Conservation (phyloP, 2,329 filamentous ascomycete genomes). For the Alternaria burnsii region DNA sequence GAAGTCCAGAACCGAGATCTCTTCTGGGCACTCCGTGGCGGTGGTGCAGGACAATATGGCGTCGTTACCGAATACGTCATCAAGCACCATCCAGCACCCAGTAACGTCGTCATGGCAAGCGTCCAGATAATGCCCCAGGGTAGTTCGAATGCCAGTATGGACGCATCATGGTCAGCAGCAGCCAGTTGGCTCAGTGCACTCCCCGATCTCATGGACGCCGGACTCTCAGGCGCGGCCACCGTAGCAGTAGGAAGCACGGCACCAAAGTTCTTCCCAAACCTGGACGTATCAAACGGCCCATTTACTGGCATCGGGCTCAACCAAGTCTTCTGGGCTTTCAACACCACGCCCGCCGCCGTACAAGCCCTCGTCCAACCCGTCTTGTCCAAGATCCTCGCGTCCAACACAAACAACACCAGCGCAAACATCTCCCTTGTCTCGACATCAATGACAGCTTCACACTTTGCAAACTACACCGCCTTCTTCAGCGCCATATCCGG, state of each 20-base stretch:
- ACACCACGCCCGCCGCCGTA: conserved; percentile 25
- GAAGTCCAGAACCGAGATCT: conserved; percentile 20
- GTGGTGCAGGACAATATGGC: conserved; percentile 25
- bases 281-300: not conserved
- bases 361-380: conserved; percentile 21
- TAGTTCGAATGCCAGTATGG: not conserved
- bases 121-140: conserved; percentile 7
- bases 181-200: not conserved
- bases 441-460: not conserved
- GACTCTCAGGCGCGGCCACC: not conserved
- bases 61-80: conserved; percentile 14
- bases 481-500: conserved; percentile 34
- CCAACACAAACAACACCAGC: not conserved
- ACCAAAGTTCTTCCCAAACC: not conserved
- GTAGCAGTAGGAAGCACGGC: not conserved
- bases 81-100: conserved; percentile 19
- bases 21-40: conserved; percentile 27
- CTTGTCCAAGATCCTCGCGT: conserved; percentile 1
- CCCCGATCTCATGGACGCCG: not conserved
- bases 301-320: conserved; percentile 23
- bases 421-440: not conserved
- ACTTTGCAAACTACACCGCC: conserved; percentile 11
- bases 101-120: conserved; percentile 12
- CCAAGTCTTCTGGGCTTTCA: conserved; percentile 34
- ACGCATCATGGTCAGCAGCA: not conserved